Base-by-base conservation (phyloP, 176 grass and related monocot genomes). In the Bonia amplexicaulis region DNA sequence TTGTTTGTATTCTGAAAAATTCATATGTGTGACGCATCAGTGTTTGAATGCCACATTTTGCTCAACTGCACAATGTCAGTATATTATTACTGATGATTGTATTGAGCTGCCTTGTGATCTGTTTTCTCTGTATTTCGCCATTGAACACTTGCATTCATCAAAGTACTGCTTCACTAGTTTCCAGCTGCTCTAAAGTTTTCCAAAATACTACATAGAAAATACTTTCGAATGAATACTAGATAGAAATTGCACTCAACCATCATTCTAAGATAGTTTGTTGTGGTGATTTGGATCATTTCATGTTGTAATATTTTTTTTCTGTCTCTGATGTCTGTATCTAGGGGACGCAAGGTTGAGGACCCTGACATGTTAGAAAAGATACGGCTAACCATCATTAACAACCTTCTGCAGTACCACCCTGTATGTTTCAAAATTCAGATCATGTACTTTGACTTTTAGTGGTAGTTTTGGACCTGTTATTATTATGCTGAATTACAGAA, bases 341-440 rank as follows among this genome's bases (percentile, higher is more conserved):
- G 96, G 39, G 96, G 96, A 19, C 91, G 96, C 73, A 98, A 98
- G 73, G 89, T 98, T 80, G 96, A 95, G 83, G 87, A 98, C 84
- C 96, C 96, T 59, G 88, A 85, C 90, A 95, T 93, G 90, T 76
- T 98, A 71, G 96, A 98, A 82, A 90, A 87, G 86, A 95, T 98
- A 83, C 88, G 96, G 7, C 88, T 98, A 67, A 93, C 96, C 41
- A 89, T 98, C 79, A 98, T 98, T 87, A 98, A 93, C 91, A 98
- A 98, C 77, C 96, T 98, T 83, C 93, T 98, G 57, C 79, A 93
- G 80, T 98, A 95, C 74, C 96, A 98, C 90, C 93, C 96, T 61
- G 96, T 98, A 93, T 67, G 89, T 95, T 86, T 68, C 73, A 72
- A 40, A 54, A 11, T 49, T 76, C 66, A 57, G 60, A 54, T 65